These are phyloP conservation scores for Penicillium sp. DNA, from an alignment of 2,329 filamentous ascomycete genomes.

Conservation along the genomic window DNA sequence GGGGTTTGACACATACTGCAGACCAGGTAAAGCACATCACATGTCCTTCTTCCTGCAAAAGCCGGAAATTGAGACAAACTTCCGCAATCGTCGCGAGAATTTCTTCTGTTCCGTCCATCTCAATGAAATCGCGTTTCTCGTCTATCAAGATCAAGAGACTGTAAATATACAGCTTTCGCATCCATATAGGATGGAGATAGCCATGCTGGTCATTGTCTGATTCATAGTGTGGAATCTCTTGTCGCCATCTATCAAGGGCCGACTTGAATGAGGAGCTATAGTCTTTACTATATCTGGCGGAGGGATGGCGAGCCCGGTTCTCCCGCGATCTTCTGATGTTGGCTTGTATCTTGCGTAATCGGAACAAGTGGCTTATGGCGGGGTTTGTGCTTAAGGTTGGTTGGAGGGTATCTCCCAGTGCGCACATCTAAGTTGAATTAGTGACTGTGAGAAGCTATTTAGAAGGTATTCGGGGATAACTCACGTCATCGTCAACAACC, in stretches of 20 bases:
- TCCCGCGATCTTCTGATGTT: conserved; percentile 27
- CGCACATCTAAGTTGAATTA: conserved; percentile 20
- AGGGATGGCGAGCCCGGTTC: conserved; percentile 8
- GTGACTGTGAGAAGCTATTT: background rate
- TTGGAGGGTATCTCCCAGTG: conserved; percentile 25
- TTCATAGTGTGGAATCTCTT: conserved; percentile 30
- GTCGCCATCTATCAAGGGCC: conserved; percentile 27
- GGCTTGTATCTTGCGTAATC: conserved; percentile 30
- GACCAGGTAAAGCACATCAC: conserved; percentile 34
- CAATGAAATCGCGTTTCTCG: conserved; percentile 24
- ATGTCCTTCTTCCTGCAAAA: conserved; percentile 30
- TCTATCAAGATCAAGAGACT: conserved; percentile 31
- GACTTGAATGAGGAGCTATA: conserved; percentile 24
- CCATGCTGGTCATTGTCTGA: conserved; percentile 24
- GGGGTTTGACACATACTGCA: conserved; percentile 20
- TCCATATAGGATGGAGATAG: conserved; percentile 29
- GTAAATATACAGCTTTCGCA: conserved; percentile 31
- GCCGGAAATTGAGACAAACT: conserved; percentile 28
- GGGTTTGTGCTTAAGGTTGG: conserved; percentile 20
- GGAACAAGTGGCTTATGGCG: conserved; percentile 27
- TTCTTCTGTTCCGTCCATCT: conserved; percentile 27
- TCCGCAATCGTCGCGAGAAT: conserved; percentile 28
- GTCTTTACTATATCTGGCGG: conserved; percentile 9
- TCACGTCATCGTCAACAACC: conserved; percentile 29
- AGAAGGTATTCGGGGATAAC: background rate